Evolutionary conservation across 2,329 filamentous ascomycete genomes (phyloP).

Genomic region (Diplodia intermedia): DNA sequence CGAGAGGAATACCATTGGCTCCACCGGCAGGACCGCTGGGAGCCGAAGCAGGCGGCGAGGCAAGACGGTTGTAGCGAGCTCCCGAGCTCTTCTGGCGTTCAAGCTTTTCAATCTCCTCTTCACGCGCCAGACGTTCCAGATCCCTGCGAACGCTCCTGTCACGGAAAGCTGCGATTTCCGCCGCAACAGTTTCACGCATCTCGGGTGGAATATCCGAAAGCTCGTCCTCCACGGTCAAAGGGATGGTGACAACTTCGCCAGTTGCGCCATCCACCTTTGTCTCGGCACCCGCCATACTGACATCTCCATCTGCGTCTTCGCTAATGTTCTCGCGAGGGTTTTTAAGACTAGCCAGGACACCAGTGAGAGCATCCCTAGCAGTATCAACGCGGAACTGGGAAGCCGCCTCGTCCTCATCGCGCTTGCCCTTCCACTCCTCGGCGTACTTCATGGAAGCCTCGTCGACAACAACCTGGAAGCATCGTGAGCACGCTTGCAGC

Average conservation of each 20-base stretch:
- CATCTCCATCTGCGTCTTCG: slow-evolving; percentile 70
- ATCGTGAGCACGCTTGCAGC: slow-evolving; percentile 36
- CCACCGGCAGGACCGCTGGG: slow-evolving; percentile 67
- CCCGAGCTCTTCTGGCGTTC: slow-evolving; percentile 77
- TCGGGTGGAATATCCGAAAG: slow-evolving; percentile 93
- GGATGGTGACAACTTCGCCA: slow-evolving; percentile 88
- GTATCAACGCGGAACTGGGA: slow-evolving; percentile 72
- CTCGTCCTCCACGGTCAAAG: slow-evolving; percentile 83
- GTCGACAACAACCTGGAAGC: slow-evolving; percentile 70
- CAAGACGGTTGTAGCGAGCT: slow-evolving; percentile 68
- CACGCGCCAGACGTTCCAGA: slow-evolving; percentile 81
- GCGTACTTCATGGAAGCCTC: slow-evolving; percentile 83
- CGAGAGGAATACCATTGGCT: slow-evolving; percentile 78
- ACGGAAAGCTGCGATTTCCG: slow-evolving; percentile 92
- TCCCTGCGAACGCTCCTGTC: slow-evolving; percentile 90
- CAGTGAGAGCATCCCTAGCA: slow-evolving; percentile 71
- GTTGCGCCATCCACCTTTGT: slow-evolving; percentile 63
- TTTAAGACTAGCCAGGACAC: slow-evolving; percentile 73
- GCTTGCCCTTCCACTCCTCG: slow-evolving; percentile 76
- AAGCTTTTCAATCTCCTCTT: slow-evolving; percentile 90
- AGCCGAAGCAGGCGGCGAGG: slow-evolving; percentile 70
- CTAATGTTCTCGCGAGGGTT: slow-evolving; percentile 60
- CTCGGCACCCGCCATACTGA: slow-evolving; percentile 64
- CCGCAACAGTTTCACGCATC: slow-evolving; percentile 92
- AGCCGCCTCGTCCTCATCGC: slow-evolving; percentile 67